Evolutionary conservation across 257 asterid genomes (phyloP), one percentile per base, ranked within the genome.

Genomic region (Nicotiana obtusifolia): DNA sequence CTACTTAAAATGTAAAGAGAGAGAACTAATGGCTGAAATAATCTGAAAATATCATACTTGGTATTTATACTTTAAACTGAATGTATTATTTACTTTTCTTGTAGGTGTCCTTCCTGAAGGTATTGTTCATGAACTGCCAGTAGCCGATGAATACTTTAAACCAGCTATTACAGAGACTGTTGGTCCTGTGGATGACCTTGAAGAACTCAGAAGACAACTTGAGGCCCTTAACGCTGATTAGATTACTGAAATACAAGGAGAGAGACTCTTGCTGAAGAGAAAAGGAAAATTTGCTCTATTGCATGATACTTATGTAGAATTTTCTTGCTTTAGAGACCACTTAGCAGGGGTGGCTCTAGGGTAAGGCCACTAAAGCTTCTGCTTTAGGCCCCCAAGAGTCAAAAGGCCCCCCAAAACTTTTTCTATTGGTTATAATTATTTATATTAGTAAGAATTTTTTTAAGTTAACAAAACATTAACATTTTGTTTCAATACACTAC

Each of bases 51-150:
- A 47, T 15, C 41, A 49, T 26, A 8, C 16, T 49, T 14, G 0
- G 16, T 22, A 73, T 14, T 19, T 73, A 7, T 14, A 20, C 22
- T 11, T 24, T 20, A 41, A 71, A 20, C n/a, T 71, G 59, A 71
- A 41, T 22, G 35, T 44, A 5, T 20, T 44, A 31, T 71, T 75
- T 75, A 22, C 53, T 61, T 83, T 66, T 82, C 7, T 82, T 77
- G 80, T 81, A 93, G 99, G 91, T 87, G 73, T 81, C 77, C 87
- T 96, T 82, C 97, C 99, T 0, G 97, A 89, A 30, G 99, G 99
- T 47, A 92, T 96, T 56, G 87, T 88, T 76, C 97, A 87, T 28
- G 99, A 96, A 88, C 95, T 96, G 47, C 99, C 99, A 10, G 86
- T 83, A 71, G 99, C 99, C 56, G 99, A 96, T 80, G 92, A 86